These are phyloP conservation scores for Cucumis melo DNA, from an alignment of 306 rosid genomes.

Conservation along the genomic window DNA sequence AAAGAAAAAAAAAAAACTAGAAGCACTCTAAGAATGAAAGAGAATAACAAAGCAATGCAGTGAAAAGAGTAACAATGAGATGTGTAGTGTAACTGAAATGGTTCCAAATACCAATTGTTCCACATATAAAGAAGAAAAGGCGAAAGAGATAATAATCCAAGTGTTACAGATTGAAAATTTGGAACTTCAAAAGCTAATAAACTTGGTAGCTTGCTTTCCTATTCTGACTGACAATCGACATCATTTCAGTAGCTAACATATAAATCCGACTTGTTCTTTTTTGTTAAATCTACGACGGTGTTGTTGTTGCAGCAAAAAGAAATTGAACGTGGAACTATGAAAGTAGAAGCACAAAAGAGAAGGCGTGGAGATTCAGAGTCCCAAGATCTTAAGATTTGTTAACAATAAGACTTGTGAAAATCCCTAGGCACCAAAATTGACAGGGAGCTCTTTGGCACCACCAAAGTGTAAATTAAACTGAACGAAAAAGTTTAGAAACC, in stretches of 20 bases:
- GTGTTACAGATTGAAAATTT: no score
- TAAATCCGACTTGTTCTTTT: background rate
- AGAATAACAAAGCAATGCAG: no score
- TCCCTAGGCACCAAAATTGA: constrained; percentile 11
- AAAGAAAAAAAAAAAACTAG: no score
- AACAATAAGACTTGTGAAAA: background rate
- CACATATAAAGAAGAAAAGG: no score
- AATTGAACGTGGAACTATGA: background rate
- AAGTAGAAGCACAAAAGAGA: background rate
- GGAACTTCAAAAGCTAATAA: no score
- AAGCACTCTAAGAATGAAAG: no score
- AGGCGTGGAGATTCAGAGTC: background rate
- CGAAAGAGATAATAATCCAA: no score
- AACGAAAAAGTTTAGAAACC: constrained; percentile 38
- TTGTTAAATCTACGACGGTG: background rate
- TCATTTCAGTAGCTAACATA: background rate
- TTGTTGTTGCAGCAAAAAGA: background rate
- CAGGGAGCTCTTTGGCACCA: constrained; percentile 10
- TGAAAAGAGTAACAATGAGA: no score
- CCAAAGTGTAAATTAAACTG: background rate
- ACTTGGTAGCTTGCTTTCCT: background rate
- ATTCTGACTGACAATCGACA: background rate
- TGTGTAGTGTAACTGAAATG: no score
- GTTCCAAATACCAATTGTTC: no score
- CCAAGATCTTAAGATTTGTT: background rate